Conservation (phyloP, 257 asterid genomes). For the Gentiana dahurica region DNA sequence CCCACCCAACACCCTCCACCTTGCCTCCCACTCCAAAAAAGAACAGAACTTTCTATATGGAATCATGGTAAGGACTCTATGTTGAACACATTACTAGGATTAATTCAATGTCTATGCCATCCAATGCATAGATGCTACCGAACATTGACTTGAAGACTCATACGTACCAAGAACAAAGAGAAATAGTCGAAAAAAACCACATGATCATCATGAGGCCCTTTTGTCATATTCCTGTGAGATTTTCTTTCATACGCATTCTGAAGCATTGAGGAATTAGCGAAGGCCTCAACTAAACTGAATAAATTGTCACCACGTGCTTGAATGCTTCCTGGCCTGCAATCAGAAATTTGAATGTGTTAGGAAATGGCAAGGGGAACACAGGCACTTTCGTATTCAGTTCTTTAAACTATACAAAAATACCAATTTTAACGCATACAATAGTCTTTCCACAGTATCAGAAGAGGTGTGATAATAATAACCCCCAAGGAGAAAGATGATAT, state of each 20-base stretch:
- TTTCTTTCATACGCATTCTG: conserved; percentile 61
- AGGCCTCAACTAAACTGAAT: conserved; percentile 62
- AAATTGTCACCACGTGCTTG: conserved; percentile 98
- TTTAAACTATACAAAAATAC: conserved; percentile 43
- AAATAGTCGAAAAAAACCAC: conserved; percentile 72
- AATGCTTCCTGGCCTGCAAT: conserved; percentile 90
- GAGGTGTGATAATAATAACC: conserved; percentile 95
- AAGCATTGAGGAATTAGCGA: conserved; percentile 67
- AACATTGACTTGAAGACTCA: conserved; percentile 7
- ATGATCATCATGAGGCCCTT: conserved; percentile 35
- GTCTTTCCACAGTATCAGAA: conserved; percentile 94
- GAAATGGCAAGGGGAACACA: conserved; percentile 13
- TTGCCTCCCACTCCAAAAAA: neutral
- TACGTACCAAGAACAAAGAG: conserved; percentile 66
- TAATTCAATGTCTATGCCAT: too few species aligned
- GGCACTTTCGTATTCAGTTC: conserved; percentile 14
- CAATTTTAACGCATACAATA: conserved; percentile 76
- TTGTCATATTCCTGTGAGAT: conserved; percentile 31
- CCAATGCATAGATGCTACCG: neutral
- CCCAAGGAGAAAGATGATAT: conserved; percentile 90
- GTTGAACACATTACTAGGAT: too few species aligned
- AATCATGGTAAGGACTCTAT: too few species aligned
- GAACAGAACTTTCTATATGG: neutral
- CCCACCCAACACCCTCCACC: neutral
- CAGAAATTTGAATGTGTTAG: conserved; percentile 21